Evolutionary conservation across 768 basidiomycete species (phyloP).

Genomic region (Bullera alba): DNA sequence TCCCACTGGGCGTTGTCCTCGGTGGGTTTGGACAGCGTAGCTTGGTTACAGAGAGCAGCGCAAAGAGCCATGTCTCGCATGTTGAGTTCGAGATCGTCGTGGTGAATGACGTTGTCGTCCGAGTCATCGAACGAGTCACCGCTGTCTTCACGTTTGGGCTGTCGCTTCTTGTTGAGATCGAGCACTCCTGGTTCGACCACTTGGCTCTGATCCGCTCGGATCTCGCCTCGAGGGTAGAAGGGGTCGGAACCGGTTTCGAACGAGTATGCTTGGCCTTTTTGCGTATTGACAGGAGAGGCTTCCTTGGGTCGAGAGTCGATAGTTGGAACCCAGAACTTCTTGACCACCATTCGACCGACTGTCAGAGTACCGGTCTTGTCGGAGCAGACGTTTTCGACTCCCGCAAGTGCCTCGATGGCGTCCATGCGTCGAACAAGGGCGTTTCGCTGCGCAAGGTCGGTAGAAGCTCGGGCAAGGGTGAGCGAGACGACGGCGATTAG

Average conservation of each 20-base stretch:
- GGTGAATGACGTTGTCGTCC: slow-evolving; percentile 25
- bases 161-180: slow-evolving; percentile 12
- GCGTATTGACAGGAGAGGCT: slow-evolving; percentile 32
- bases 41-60: slow-evolving; percentile 49
- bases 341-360: slow-evolving; percentile 50
- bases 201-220: slow-evolving; percentile 21
- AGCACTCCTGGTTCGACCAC: slow-evolving; percentile 14
- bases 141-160: slow-evolving; percentile 7
- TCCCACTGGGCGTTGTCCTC: slow-evolving; percentile 48
- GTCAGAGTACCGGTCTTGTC: slow-evolving; percentile 62
- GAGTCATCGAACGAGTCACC: slow-evolving; percentile 18
- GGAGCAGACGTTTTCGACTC: slow-evolving; percentile 55
- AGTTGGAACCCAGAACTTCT: slow-evolving; percentile 49
- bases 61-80: slow-evolving; percentile 45
- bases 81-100: slow-evolving; percentile 36
- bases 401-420: slow-evolving; percentile 59
- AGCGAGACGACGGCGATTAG: slow-evolving; percentile 55
- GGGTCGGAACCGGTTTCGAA: slow-evolving; percentile 45
- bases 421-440: slow-evolving; percentile 61
- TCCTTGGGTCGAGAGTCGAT: slow-evolving; percentile 32
- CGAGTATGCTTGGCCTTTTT: slow-evolving; percentile 34
- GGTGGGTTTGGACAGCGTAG: slow-evolving; percentile 42
- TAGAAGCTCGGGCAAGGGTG: slow-evolving; percentile 56
- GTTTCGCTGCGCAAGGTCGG: slow-evolving; percentile 53
- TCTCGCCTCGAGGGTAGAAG: slow-evolving; percentile 45